These are phyloP conservation scores for Asterionellopsis glacialis DNA, from an alignment of 108 stramenopile genomes.

Conservation along the genomic window DNA sequence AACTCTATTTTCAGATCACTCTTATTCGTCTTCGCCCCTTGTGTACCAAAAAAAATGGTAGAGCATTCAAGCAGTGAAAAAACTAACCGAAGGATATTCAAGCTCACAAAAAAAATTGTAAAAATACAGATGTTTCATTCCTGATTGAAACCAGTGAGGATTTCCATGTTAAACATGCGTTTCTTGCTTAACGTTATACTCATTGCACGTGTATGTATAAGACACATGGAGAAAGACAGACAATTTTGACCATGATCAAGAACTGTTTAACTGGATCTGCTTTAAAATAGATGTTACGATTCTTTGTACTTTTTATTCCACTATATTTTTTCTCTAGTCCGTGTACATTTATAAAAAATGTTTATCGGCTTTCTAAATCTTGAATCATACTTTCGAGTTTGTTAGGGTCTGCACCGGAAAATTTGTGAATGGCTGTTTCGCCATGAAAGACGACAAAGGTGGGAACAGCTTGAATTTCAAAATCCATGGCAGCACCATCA, in stretches of 20 bases:
- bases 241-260: background rate
- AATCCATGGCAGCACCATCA: constrained; percentile 57
- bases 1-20: too few relatives aligned
- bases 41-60: too few relatives aligned
- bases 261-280: too few relatives aligned
- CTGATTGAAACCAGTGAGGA: too few relatives aligned
- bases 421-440: constrained; percentile 37
- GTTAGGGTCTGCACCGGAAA: constrained; percentile 62
- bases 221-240: background rate
- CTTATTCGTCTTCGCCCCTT: too few relatives aligned
- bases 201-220: background rate
- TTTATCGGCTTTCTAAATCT: constrained; percentile 22
- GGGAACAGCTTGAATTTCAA: constrained; percentile 55
- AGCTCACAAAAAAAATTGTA: too few relatives aligned
- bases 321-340: background rate
- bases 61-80: too few relatives aligned
- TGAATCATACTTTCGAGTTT: constrained; percentile 45
- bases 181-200: too few relatives aligned
- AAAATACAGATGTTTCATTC: too few relatives aligned
- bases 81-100: too few relatives aligned
- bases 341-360: background rate
- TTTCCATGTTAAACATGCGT: too few relatives aligned
- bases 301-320: background rate
- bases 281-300: background rate
- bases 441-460: constrained; percentile 72